Conservation (phyloP, 2,329 filamentous ascomycete species). For the Orbilia ellipsospora region DNA sequence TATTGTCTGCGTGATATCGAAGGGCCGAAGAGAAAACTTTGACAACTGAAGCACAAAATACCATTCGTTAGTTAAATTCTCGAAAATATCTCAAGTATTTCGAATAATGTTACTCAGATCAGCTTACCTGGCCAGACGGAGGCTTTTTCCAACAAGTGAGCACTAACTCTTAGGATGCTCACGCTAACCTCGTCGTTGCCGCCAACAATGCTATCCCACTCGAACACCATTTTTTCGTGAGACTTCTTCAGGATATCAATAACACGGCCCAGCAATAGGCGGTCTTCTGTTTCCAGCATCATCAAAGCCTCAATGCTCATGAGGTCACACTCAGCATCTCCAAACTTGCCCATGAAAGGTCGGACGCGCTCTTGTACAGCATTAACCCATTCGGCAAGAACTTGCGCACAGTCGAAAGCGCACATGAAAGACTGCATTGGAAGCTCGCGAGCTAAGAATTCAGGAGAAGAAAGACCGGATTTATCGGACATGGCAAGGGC, state of each 20-base stretch:
- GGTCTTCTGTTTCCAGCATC: slow-evolving; percentile 90
- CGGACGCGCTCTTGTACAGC: slow-evolving; percentile 95
- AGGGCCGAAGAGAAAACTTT: slow-evolving; percentile 57
- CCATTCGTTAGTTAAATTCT: not conserved
- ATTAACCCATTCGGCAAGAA: slow-evolving; percentile 92
- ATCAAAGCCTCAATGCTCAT: slow-evolving; percentile 85
- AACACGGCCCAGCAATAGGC: slow-evolving; percentile 84
- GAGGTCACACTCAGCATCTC: slow-evolving; percentile 82
- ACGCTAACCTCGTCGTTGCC: slow-evolving; percentile 78
- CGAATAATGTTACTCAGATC: not conserved
- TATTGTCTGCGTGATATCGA: slow-evolving; percentile 59
- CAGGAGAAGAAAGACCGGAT: slow-evolving; percentile 79
- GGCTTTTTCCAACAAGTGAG: slow-evolving; percentile 86
- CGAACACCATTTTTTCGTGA: slow-evolving; percentile 77
- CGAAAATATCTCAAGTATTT: not conserved
- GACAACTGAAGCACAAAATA: slow-evolving; percentile 16
- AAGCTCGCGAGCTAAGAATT: slow-evolving; percentile 83
- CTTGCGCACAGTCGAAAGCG: slow-evolving; percentile 91
- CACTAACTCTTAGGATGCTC: slow-evolving; percentile 84
- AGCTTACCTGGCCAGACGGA: slow-evolving; percentile 89
- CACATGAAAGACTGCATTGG: slow-evolving; percentile 92
- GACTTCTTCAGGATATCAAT: slow-evolving; percentile 80
- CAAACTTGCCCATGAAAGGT: slow-evolving; percentile 84
- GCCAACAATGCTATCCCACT: slow-evolving; percentile 57
- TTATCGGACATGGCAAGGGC: slow-evolving; percentile 89